Percentiles rank a stretch among this genome's conserved stretches.
phyloP scores from a whole-genome alignment of 164 flowering plant genomes.

The Hamamelis virginiana region DNA sequence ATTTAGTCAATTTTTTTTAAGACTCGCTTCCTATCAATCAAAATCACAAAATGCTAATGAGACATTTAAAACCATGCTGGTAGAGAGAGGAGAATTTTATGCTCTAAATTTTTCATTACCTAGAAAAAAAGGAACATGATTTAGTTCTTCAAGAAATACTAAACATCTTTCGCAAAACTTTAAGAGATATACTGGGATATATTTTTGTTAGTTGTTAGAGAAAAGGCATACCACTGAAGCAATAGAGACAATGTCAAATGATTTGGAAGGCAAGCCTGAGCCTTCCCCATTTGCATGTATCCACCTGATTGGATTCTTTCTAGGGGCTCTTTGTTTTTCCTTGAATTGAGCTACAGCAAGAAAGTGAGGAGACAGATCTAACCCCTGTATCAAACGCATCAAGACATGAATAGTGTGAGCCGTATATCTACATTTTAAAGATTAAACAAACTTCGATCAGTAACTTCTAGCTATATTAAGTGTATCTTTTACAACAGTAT shows the following conservation, averaged over 20 bases:
- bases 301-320: slow-evolving; percentile 47
- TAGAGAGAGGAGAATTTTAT: too few relatives aligned
- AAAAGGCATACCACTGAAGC: slow-evolving; percentile 52
- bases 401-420: neutral
- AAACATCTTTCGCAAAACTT: neutral
- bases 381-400: slow-evolving; percentile 39
- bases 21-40: too few relatives aligned
- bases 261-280: slow-evolving; percentile 63
- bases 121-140: too few relatives aligned
- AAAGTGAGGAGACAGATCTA: slow-evolving; percentile 76
- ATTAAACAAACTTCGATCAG: neutral
- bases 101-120: too few relatives aligned
- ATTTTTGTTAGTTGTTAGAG: neutral
- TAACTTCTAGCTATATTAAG: neutral
- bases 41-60: too few relatives aligned
- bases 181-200: neutral
- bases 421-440: neutral
- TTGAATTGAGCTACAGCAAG: slow-evolving; percentile 69
- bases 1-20: too few relatives aligned
- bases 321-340: slow-evolving; percentile 41
- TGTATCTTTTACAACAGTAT: neutral
- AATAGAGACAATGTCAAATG: slow-evolving; percentile 60
- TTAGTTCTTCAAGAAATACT: neutral
- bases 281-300: slow-evolving; percentile 71
- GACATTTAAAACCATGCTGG: too few relatives aligned